Evolutionary conservation across 2,329 filamentous ascomycete genomes (phyloP), one percentile per base, ranked within the genome.

Genomic region (Huntiella savannae): DNA sequence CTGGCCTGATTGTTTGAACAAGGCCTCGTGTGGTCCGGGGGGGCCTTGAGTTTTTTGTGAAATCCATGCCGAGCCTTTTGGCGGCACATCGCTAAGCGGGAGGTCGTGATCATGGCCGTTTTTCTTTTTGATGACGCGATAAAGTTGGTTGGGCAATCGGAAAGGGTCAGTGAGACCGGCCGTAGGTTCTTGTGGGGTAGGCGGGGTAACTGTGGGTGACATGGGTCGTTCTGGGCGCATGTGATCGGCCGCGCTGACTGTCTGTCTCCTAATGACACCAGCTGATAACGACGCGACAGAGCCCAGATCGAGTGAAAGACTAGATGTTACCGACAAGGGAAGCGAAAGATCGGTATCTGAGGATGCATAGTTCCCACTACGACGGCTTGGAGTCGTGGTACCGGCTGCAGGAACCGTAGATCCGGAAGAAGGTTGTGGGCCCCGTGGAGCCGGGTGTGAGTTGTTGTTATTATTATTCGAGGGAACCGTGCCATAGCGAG

Each of bases 181-280:
- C 3, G 22, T 32, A 5, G 13, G n/a, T 6, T 45, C 43, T 10
- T 45, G 43, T 11, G 47, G 47, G 5, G 47, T 49, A n/a, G 47
- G 47, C 39, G 47, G 47, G 22, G 47, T 49, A 32, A 49, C 41
- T 5, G 39, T 49, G 3, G 47, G 47, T 12, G 47, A 49, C 6
- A 43, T 35, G 17, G 47, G 47, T 3, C 8, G 13, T 13, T n/a
- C 13, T 5, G 15, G 37, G 28, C 16, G 28, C 12, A 10, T 16
- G 32, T n/a, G n/a, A 16, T 28, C 33, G 43, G 11, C 43, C 11
- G 40, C 13, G 19, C 33, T 13, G 8, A 41, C 19, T 13, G 12
- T 32, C 15, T 13, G 40, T 6, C 19, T 13, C 10, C 40, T 13
- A 13, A 6, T 2, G 6, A 28, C 22, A 28, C 22, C 22, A 28